These are phyloP conservation scores for Fusarium sp. DNA, from an alignment of 2,329 filamentous ascomycete species.

Conservation along the genomic window DNA sequence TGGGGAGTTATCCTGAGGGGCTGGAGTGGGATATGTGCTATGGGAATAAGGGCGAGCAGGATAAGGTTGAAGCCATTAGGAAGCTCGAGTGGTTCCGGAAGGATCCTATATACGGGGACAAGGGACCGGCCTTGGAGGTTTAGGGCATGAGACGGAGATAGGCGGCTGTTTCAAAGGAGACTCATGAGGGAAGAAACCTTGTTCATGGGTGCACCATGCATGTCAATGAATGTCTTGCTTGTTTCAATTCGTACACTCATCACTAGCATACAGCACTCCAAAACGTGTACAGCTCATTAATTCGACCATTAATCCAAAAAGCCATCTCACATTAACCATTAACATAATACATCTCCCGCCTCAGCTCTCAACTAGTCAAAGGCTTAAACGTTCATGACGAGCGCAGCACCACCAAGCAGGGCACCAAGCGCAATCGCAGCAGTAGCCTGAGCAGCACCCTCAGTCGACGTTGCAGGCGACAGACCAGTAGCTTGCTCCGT, in stretches of 20 bases:
- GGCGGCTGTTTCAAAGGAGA: neutral
- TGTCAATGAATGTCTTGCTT: too few species aligned
- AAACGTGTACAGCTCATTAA: slow-evolving; percentile 2
- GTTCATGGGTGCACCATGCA: neutral
- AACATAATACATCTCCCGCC: neutral
- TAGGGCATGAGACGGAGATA: neutral
- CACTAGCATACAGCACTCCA: too few species aligned
- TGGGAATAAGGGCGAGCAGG: slow-evolving; percentile 61
- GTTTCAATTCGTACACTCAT: neutral
- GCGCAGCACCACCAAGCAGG: slow-evolving; percentile 39
- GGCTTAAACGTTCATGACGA: slow-evolving; percentile 35
- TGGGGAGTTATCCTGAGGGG: slow-evolving; percentile 71
- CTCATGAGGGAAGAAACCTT: neutral
- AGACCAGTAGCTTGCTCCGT: slow-evolving; percentile 33
- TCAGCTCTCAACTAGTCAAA: neutral
- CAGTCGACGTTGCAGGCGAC: slow-evolving; percentile 24
- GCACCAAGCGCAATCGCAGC: slow-evolving; percentile 43
- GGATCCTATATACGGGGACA: slow-evolving; percentile 35
- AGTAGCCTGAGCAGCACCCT: slow-evolving; percentile 39
- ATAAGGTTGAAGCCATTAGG: slow-evolving; percentile 23
- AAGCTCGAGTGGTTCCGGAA: slow-evolving; percentile 23
- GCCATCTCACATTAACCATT: slow-evolving; percentile 1
- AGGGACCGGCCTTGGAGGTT: slow-evolving; percentile 18
- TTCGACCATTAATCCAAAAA: too few species aligned
- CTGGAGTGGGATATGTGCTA: slow-evolving; percentile 79